Percentiles rank a stretch among this genome's conserved stretches.
phyloP scores from a whole-genome alignment of 176 grass and related monocot species.

The Zoysia pacifica region DNA sequence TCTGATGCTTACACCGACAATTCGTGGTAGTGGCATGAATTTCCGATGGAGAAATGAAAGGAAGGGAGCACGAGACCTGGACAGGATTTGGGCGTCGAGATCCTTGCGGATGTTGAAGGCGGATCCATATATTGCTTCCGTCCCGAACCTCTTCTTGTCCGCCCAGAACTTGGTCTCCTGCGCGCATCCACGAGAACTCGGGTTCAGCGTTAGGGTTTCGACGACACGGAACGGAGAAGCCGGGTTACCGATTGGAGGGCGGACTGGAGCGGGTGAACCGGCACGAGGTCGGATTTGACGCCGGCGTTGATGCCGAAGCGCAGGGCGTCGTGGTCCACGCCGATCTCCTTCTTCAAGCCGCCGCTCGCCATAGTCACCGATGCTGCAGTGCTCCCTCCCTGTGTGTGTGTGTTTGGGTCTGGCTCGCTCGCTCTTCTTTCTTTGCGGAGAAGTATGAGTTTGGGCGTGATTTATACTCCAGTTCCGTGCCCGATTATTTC shows the following conservation, averaged over 20 bases:
- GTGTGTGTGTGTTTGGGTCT: no score
- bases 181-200: neutral
- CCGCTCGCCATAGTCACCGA: constrained; percentile 41
- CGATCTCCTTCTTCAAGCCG: constrained; percentile 55
- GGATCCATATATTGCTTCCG: constrained; percentile 66
- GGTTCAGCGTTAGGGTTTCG: constrained; percentile 39
- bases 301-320: constrained; percentile 57
- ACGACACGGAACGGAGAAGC: neutral
- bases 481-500: neutral
- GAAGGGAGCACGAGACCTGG: constrained; percentile 38
- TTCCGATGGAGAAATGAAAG: neutral
- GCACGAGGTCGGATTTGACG: constrained; percentile 52
- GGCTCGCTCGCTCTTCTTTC: constrained; percentile 16
- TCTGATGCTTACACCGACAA: neutral
- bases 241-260: constrained; percentile 42
- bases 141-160: constrained; percentile 55
- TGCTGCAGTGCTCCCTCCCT: neutral
- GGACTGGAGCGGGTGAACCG: constrained; percentile 55
- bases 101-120: constrained; percentile 75
- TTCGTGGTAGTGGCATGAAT: neutral
- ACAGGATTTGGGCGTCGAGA: constrained; percentile 71
- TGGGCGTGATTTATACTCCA: neutral
- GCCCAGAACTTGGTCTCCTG: constrained; percentile 61
- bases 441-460: constrained; percentile 34
- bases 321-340: constrained; percentile 49